Evolutionary conservation across 176 grass and related monocot species (phyloP).

Genomic region (Rhipidocladum racemiflorum): DNA sequence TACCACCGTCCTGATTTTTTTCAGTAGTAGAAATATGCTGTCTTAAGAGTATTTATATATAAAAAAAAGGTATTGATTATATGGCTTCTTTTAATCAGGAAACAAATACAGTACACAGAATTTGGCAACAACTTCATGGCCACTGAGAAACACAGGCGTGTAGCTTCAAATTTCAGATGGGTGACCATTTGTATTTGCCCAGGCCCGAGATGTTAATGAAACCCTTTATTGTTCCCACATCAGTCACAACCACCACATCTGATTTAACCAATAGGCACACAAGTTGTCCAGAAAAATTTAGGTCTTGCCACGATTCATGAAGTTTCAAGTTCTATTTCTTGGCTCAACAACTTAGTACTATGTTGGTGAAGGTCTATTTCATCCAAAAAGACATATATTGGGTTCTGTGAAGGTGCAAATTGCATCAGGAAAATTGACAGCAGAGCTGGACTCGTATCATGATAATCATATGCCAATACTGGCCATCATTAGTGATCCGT

Average conservation of each 20-base stretch:
- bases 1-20: too few relatives aligned
- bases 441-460: neutral
- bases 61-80: neutral
- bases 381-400: neutral
- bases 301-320: neutral
- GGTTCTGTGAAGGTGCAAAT: neutral
- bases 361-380: neutral
- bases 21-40: neutral
- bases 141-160: neutral
- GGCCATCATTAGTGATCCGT: neutral
- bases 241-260: neutral
- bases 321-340: neutral
- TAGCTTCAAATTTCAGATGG: neutral
- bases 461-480: neutral
- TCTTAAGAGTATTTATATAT: neutral
- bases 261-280: neutral
- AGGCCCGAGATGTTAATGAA: neutral
- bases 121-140: neutral
- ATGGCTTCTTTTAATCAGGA: neutral
- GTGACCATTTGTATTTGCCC: neutral
- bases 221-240: neutral
- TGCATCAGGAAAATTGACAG: neutral
- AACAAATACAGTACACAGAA: neutral
- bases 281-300: neutral
- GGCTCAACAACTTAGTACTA: neutral